phyloP scores from a whole-genome alignment of 1,139 yeast genomes.

The Citeromyces siamensis region DNA sequence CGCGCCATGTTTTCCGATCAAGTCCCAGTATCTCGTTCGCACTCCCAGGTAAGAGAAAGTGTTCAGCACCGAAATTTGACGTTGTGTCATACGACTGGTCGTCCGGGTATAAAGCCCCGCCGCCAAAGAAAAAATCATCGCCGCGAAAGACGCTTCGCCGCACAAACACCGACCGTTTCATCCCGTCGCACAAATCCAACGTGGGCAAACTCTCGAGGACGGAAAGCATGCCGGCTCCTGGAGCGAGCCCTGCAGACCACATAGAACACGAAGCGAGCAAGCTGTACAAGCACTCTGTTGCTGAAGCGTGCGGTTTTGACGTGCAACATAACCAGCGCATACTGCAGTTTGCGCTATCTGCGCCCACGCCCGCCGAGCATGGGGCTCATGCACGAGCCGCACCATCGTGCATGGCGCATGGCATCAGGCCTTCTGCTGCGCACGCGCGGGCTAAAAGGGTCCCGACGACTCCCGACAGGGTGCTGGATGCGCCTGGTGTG shows the following conservation, averaged over 20 bases:
- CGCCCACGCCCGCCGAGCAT: slow-evolving; percentile 43
- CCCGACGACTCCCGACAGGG: slow-evolving; percentile 85
- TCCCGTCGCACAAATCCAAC: slow-evolving; percentile 38
- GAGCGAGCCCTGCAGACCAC: slow-evolving; percentile 37
- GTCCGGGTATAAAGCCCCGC: too few species aligned
- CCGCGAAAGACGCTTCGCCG: slow-evolving; percentile 17
- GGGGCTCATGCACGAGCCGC: slow-evolving; percentile 11
- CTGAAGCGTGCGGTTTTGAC: slow-evolving; percentile 88
- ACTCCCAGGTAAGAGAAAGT: too few species aligned
- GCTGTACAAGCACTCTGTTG: slow-evolving; percentile 76
- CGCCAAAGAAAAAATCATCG: too few species aligned
- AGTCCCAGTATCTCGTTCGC: too few species aligned
- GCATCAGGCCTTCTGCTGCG: slow-evolving; percentile 20
- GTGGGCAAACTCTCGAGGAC: slow-evolving; percentile 24
- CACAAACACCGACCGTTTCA: slow-evolving; percentile 28
- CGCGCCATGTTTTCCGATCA: too few species aligned
- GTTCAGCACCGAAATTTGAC: too few species aligned
- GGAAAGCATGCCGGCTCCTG: slow-evolving; percentile 23
- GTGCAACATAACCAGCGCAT: slow-evolving; percentile 79
- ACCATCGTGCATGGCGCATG: slow-evolving; percentile 9
- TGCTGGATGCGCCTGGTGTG: slow-evolving; percentile 92
- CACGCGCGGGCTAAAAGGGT: slow-evolving; percentile 44
- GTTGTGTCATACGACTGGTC: too few species aligned
- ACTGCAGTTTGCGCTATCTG: slow-evolving; percentile 74
- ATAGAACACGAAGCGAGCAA: slow-evolving; percentile 59